These are phyloP conservation scores for Talaromyces sp. DNA, from an alignment of 2,329 filamentous ascomycete genomes.

Conservation along the genomic window DNA sequence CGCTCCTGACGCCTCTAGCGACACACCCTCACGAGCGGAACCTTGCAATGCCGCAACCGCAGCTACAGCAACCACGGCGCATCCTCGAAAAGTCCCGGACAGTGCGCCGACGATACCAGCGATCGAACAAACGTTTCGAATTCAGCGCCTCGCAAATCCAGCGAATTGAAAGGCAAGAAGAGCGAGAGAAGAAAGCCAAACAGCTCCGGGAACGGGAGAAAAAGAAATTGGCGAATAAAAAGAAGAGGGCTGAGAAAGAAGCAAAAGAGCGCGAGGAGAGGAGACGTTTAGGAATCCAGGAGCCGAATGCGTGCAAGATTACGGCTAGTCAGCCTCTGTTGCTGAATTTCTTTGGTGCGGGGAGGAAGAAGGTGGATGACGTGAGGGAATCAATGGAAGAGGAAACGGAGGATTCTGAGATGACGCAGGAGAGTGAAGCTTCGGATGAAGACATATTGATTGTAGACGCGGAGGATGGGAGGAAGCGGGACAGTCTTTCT, in stretches of 20 bases:
- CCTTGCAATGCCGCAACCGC: conserved; percentile 26
- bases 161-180: conserved; percentile 42
- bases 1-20: conserved; percentile 15
- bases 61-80: conserved; percentile 24
- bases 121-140: conserved; percentile 35
- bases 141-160: conserved; percentile 36
- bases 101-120: conserved; percentile 38
- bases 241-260: conserved; percentile 35
- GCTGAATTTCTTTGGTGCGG: conserved; percentile 28
- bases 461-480: background rate
- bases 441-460: background rate
- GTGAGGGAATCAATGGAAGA: background rate
- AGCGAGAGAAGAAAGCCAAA: conserved; percentile 40
- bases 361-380: conserved; percentile 17
- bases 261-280: conserved; percentile 34
- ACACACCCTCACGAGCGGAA: background rate
- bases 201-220: conserved; percentile 36
- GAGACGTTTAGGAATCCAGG: conserved; percentile 30
- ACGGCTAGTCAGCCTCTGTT: conserved; percentile 36
- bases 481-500: background rate
- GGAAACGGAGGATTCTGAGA: background rate
- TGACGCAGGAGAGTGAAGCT: background rate
- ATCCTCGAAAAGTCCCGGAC: conserved; percentile 39
- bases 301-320: conserved; percentile 29
- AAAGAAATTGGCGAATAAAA: conserved; percentile 33